Evolutionary conservation across 805 yeast genomes (phyloP), one percentile per base, ranked within the genome.

Genomic region (Torulaspora quercuum): DNA sequence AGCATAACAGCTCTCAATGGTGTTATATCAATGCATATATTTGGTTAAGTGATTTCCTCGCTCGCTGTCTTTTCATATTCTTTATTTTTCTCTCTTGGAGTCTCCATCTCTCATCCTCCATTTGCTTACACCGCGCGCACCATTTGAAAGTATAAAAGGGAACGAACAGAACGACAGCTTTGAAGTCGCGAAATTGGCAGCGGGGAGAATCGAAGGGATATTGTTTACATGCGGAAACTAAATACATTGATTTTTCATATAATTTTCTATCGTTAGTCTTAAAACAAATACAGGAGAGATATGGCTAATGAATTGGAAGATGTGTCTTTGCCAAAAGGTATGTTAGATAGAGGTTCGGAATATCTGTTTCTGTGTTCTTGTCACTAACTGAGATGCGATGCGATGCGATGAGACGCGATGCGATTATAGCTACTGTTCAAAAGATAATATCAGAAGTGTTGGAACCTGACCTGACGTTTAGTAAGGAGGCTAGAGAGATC

Each of bases 401-500:
- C 32, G 17, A 22, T 7, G 30, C 11, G n/a, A 12, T 8, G 20
- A 14, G 30, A 7, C 15, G 30, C 15, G 20, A 14, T 14, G 19
- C 17, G 17, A 15, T 25, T 24, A 12, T 16, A 33, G 98, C 98
- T 2, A 92, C 98, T 0, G 97, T 92, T 2, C 97, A 90, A 58
- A 92, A 92, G 61, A 87, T 92, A 32, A 81, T 92, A 12, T 73
- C 88, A 3, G 98, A 92, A 53, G 84, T 92, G 21, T 69, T 90
- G 19, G 96, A 96, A 11, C 66, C 76, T n/a, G 97, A 89, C 55
- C 70, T 85, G 39, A 79, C 89, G 5, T 87, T 90, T 50, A 78
- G 95, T 25, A 84, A 89, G 49, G 97, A 92, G 48, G 95, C 97
- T 2, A 71, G 97, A 40, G 97, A 90, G 54, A 92, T 95, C 28